Evolutionary conservation across 1,139 yeast genomes (phyloP), one percentile per base, ranked within the genome.

Genomic region (Saccharomyces hybrid): DNA sequence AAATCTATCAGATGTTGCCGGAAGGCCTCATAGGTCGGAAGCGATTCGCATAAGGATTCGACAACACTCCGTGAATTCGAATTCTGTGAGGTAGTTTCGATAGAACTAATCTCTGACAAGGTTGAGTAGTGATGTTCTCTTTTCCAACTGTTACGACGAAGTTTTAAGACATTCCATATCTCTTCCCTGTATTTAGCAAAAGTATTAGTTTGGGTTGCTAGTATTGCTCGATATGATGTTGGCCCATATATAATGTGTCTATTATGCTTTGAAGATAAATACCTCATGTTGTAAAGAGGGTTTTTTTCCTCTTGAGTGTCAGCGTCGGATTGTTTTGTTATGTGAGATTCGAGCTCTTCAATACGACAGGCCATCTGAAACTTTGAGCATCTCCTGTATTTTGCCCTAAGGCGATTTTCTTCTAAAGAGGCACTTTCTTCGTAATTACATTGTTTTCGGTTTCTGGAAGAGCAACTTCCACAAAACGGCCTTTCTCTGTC

Each of bases 401-500:
- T 48, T 28, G 12, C 28, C 24, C 29, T 48, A 2, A 32, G 41
- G n/a, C 14, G 19, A n/a, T 32, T 2, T 16, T 32, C 41, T n/a
- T n/a, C 14, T 8, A 19, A 14, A 16, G 41, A 6, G 14, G 19
- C 8, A 9, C 14, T 32, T n/a, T 32, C 41, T 32, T 32, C n/a
- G 14, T 32, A 32, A 6, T 32, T n/a, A 14, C 41, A 32, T 32
- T n/a, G 19, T 6, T 32, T 32, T 14, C 19, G 41, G 6, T 32
- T n/a, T 14, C 41, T n/a, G 14, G 41, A 32, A 32, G 19, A 32
- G 19, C 31, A 21, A 46, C 47, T 24, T 19, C 47, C 31, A 14
- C 53, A 51, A 19, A 41, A n/a, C 11, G 52, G 54, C 21, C 44
- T 42, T 21, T 4, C 34, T 27, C 52, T 24, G 49, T 52, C 54